Conservation (phyloP, 2,329 filamentous ascomycete genomes). For the Lasiodiplodia gonubiensis region DNA sequence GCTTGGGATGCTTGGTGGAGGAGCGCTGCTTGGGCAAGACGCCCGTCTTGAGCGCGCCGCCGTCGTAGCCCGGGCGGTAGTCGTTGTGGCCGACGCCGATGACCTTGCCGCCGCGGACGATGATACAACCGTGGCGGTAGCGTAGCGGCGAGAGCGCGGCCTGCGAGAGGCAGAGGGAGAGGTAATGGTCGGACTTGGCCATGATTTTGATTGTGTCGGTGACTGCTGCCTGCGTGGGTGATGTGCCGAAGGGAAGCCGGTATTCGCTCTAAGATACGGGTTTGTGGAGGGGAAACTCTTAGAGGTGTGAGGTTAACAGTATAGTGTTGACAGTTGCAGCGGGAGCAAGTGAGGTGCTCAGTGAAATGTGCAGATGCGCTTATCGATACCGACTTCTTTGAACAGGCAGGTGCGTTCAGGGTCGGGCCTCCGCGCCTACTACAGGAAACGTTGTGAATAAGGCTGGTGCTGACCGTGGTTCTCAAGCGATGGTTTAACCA, state of each 20-base stretch:
- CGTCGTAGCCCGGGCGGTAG: conserved; percentile 57
- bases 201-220: conserved; percentile 33
- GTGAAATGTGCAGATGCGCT: neutral
- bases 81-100: conserved; percentile 60
- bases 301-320: neutral
- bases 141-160: conserved; percentile 57
- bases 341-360: neutral
- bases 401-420: neutral
- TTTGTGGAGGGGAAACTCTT: neutral
- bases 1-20: conserved; percentile 37
- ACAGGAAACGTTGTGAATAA: neutral
- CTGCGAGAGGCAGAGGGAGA: conserved; percentile 59
- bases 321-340: neutral
- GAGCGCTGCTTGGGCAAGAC: conserved; percentile 38
- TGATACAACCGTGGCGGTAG: conserved; percentile 55
- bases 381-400: neutral
- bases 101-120: conserved; percentile 60
- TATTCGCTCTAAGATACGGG: neutral
- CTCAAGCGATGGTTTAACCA: neutral
- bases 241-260: neutral
- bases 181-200: conserved; percentile 54
- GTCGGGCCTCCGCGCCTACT: neutral
- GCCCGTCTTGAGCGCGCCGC: conserved; percentile 57
- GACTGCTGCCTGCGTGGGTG: neutral
- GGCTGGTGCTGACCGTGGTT: neutral